phyloP scores from a whole-genome alignment of 108 stramenopile genomes.

The Asterionellopsis glacialis region DNA sequence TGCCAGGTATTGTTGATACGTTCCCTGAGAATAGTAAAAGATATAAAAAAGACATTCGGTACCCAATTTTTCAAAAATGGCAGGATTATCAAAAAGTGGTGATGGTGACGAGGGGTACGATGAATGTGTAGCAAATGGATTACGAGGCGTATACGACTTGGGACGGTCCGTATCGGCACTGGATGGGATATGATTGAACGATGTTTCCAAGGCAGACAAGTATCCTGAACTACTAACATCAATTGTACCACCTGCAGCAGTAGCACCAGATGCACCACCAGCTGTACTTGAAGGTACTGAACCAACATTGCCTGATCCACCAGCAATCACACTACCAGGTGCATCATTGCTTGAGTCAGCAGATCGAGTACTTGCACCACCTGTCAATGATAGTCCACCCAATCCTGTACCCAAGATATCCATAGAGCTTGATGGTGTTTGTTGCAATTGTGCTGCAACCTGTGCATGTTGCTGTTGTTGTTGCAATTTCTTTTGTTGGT shows the following conservation, averaged over 20 bases:
- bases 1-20: constrained; percentile 97
- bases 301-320: constrained; percentile 1
- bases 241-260: constrained; percentile 16
- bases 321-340: not conserved
- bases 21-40: constrained; percentile 98
- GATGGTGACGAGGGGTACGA: constrained; percentile 88
- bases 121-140: constrained; percentile 88
- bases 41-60: constrained; percentile 99
- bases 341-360: no score
- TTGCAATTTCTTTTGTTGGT: constrained; percentile 35
- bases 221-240: constrained; percentile 9
- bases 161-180: constrained; percentile 61
- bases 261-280: constrained; percentile 12
- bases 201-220: constrained; percentile 44
- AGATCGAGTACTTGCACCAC: not conserved
- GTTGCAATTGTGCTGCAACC: no score
- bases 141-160: constrained; percentile 82
- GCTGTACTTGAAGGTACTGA: constrained; percentile 11
- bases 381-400: constrained; percentile 43
- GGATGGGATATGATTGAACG: constrained; percentile 70
- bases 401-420: constrained; percentile 59
- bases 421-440: constrained; percentile 21
- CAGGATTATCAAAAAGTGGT: constrained; percentile 86
- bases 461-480: constrained; percentile 26
- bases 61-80: constrained; percentile 93